Conservation (phyloP, 495 filamentous ascomycete species). For the Aspergillus baeticus region DNA sequence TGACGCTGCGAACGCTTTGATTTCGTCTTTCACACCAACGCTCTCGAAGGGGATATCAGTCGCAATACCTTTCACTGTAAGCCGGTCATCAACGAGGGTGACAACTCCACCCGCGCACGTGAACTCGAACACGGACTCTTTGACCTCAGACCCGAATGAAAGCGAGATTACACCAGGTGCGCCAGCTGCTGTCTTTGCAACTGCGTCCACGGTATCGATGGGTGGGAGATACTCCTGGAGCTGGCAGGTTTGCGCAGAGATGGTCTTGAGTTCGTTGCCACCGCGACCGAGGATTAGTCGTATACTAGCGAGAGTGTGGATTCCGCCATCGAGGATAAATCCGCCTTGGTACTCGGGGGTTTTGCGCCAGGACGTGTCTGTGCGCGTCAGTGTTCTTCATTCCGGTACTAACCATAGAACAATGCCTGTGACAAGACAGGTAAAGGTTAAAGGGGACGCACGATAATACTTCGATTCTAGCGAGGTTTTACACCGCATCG, state of each 20-base stretch:
- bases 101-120: conserved; percentile 52
- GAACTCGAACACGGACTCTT: conserved; percentile 50
- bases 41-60: conserved; percentile 56
- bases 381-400: neutral
- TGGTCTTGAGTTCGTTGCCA: conserved; percentile 38
- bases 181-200: conserved; percentile 57
- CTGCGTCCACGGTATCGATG: conserved; percentile 71
- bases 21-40: conserved; percentile 62
- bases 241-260: conserved; percentile 60
- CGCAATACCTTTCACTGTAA: conserved; percentile 50
- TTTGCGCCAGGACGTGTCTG: conserved; percentile 73
- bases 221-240: conserved; percentile 65
- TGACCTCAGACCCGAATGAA: conserved; percentile 66
- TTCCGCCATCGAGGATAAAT: conserved; percentile 75
- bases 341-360: conserved; percentile 71
- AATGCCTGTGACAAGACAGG: neutral
- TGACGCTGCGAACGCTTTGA: conserved; percentile 62
- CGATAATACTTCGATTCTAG: conserved; percentile 57
- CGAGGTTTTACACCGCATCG: conserved; percentile 53
- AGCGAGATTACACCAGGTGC: conserved; percentile 60
- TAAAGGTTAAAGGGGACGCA: conserved; percentile 27
- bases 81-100: conserved; percentile 51
- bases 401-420: neutral
- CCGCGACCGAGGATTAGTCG: conserved; percentile 54
- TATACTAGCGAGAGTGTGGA: conserved; percentile 67